Evolutionary conservation across 2,329 filamentous ascomycete genomes (phyloP), one percentile per base, ranked within the genome.

Genomic region (Hymenoscyphus occultus): DNA sequence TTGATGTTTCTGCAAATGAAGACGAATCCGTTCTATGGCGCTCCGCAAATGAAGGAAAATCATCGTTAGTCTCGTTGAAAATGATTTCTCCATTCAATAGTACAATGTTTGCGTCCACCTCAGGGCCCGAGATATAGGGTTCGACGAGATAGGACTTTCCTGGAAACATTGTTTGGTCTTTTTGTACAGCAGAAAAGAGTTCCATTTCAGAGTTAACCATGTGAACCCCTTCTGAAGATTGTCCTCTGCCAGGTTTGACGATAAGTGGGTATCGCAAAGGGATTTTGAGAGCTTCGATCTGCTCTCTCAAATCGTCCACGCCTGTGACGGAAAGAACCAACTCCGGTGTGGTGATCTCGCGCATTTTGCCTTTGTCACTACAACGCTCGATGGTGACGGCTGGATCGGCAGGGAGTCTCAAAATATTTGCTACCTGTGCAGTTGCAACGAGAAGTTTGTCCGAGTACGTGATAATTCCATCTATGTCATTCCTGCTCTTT

Each of bases 1-100:
- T 69, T 4, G 35, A 63, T 4, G 62, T 61, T 56, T 75, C 73
- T 12, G 63, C 35, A n/a, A 65, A 65, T 19, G 19, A 35, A 3
- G 10, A 28, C 12, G 10, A 6, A 13, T n/a, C 32, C 2, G 42
- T 7, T 12, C 28, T n/a, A 16, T 60, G 14, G 6, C 13, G 14
- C 7, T 65, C 63, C n/a, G 63, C 63, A 16, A 10, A 14, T 16
- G 28, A 48, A 3, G 64, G 64, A 31, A 66, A 66, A 22, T 60
- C 61, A 12, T 66, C 64, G 14, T 9, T 13, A 1, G 56, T 48
- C 60, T 66, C 64, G 39, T 59, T 63, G 39, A 66, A 66, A 5
- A 66, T 14, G 7, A 66, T 45, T 54, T 66, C 48, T 2, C 58
- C 61, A 12, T 66, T 48, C 10, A 16, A 42, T 13, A 66, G 19